These are phyloP conservation scores for Trichoderma sp. DNA, from an alignment of 2,329 filamentous ascomycete genomes.

Conservation along the genomic window DNA sequence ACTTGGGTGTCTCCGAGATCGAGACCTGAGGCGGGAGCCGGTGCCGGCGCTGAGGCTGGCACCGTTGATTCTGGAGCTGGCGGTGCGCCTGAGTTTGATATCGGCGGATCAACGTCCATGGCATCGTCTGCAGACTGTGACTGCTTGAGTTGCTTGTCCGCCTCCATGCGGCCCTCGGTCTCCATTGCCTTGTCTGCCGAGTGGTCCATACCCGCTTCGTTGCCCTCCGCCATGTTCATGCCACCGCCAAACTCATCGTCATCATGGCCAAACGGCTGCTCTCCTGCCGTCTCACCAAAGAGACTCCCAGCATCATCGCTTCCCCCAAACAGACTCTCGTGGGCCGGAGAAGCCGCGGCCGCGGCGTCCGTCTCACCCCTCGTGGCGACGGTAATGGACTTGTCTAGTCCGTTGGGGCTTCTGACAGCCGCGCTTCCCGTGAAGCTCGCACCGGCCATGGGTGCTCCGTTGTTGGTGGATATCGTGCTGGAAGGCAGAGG, in stretches of 20 bases:
- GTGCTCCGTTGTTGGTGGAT: slow-evolving; percentile 70
- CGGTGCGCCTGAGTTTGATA: neutral
- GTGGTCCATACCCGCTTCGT: slow-evolving; percentile 47
- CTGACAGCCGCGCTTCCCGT: slow-evolving; percentile 34
- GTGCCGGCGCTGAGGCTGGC: neutral
- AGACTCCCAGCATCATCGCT: slow-evolving; percentile 78
- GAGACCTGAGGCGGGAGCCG: neutral
- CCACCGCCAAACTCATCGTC: slow-evolving; percentile 81
- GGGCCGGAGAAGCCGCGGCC: slow-evolving; percentile 61
- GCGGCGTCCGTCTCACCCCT: slow-evolving; percentile 52
- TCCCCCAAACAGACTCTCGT: slow-evolving; percentile 79
- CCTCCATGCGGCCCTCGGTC: slow-evolving; percentile 37
- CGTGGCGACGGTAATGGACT: slow-evolving; percentile 37
- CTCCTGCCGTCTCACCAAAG: slow-evolving; percentile 74
- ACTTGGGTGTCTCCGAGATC: slow-evolving; percentile 10
- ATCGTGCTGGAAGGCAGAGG: slow-evolving; percentile 66
- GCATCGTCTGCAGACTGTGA: slow-evolving; percentile 30
- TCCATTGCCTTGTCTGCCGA: slow-evolving; percentile 50
- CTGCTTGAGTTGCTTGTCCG: slow-evolving; percentile 34
- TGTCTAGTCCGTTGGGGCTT: slow-evolving; percentile 29
- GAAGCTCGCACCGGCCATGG: slow-evolving; percentile 55
- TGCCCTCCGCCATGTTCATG: slow-evolving; percentile 59
- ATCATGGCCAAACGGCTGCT: slow-evolving; percentile 71
- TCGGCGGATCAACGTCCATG: slow-evolving; percentile 29
- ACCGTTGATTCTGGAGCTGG: neutral